phyloP scores from a whole-genome alignment of 257 asterid genomes.

The Primulina tabacum region DNA sequence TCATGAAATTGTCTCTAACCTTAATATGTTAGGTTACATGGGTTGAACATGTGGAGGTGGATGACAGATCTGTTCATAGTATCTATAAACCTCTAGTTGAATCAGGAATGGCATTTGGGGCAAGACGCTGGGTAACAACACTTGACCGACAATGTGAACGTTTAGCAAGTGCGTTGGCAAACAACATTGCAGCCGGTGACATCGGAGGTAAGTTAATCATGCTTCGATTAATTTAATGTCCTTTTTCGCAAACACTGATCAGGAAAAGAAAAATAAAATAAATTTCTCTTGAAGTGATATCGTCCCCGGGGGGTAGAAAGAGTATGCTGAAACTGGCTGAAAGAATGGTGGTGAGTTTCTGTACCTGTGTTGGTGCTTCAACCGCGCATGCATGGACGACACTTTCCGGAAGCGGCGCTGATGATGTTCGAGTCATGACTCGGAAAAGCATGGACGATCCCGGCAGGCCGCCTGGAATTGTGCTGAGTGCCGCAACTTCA shows the following conservation, averaged over 20 bases:
- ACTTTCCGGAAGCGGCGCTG: constrained; percentile 27
- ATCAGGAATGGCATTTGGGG: constrained; percentile 59
- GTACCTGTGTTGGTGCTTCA: constrained; percentile 31
- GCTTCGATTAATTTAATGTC: constrained; percentile 3
- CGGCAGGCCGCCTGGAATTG: constrained; percentile 31
- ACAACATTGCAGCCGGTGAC: constrained; percentile 14
- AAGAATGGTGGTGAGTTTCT: constrained; percentile 38
- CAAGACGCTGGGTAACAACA: constrained; percentile 49
- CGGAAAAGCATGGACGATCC: constrained; percentile 37
- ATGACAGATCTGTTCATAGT: constrained; percentile 24
- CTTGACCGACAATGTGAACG: constrained; percentile 49
- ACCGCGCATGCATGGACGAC: constrained; percentile 38
- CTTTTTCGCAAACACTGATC: background rate
- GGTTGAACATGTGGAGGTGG: constrained; percentile 60
- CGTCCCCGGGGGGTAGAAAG: constrained; percentile 22
- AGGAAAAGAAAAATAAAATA: too few relatives aligned
- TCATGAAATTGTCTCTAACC: background rate
- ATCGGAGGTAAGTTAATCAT: background rate
- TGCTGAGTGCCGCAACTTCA: constrained; percentile 37
- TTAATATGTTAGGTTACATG: constrained; percentile 40
- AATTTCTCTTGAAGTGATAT: background rate
- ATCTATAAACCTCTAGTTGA: constrained; percentile 41
- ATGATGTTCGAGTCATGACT: constrained; percentile 33
- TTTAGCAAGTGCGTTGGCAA: constrained; percentile 13
- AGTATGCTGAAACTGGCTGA: constrained; percentile 35